Conservation (phyloP, 2,329 filamentous ascomycete species). For the Botrytis galanthina region DNA sequence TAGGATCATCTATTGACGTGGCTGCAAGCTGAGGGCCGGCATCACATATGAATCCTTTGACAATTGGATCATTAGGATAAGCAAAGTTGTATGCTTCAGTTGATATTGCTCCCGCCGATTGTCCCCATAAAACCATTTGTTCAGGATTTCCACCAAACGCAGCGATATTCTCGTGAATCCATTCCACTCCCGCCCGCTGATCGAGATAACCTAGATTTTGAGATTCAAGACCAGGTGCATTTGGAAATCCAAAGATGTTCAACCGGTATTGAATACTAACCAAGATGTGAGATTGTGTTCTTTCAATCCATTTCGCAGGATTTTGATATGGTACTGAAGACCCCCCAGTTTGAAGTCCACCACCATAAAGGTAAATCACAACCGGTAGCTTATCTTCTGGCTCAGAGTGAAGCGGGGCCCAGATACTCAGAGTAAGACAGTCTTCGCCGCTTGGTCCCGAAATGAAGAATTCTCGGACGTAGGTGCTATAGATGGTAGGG, state of each 20-base stretch:
- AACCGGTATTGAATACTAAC: conserved; percentile 39
- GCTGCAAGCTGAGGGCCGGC: background rate
- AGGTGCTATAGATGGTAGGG: background rate
- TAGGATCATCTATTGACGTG: background rate
- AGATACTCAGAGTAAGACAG: conserved; percentile 34
- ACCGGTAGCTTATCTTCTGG: conserved; percentile 46
- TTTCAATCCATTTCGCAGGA: conserved; percentile 22
- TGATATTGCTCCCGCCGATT: background rate
- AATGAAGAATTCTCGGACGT: conserved; percentile 15
- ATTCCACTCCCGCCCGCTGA: background rate
- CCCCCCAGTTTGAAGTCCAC: conserved; percentile 22
- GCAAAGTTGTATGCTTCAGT: background rate
- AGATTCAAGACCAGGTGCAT: background rate
- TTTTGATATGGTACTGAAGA: conserved; percentile 15
- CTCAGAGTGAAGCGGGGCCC: conserved; percentile 26
- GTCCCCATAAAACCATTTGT: background rate
- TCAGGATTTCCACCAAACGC: background rate
- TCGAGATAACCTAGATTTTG: background rate
- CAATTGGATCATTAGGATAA: background rate
- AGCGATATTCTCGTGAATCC: background rate
- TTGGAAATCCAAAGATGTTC: conserved; percentile 34
- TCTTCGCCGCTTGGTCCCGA: conserved; percentile 28
- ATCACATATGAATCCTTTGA: background rate
- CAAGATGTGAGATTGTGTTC: conserved; percentile 31
- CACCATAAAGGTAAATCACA: conserved; percentile 31